A percentile compares a stretch with the other conserved stretches of the same genome.
phyloP scores from a whole-genome alignment of 2,329 filamentous ascomycete species.

The Zalaria obscura region DNA sequence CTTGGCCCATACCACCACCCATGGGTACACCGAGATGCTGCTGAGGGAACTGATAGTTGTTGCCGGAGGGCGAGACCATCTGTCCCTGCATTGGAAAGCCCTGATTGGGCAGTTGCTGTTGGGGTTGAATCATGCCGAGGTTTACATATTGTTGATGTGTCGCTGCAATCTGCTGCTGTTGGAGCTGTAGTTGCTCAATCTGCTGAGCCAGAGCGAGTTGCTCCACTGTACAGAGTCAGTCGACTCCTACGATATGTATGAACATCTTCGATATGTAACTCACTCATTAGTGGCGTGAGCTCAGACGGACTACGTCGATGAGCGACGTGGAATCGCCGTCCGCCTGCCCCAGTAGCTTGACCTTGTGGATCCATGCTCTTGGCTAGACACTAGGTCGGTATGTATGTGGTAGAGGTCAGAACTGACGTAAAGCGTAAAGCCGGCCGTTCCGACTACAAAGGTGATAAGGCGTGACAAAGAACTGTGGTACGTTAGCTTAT shows the following conservation, averaged over 20 bases:
- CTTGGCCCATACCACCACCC: conserved; percentile 58
- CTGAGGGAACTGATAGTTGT: conserved; percentile 78
- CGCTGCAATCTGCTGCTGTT: conserved; percentile 93
- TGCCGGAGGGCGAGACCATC: conserved; percentile 49
- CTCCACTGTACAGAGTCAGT: conserved; percentile 52
- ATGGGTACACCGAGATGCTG: conserved; percentile 55
- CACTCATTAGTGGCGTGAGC: conserved; percentile 94
- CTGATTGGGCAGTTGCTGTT: conserved; percentile 61
- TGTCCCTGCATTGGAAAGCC: conserved; percentile 66
- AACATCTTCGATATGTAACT: conserved; percentile 29
- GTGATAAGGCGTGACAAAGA: conserved; percentile 1
- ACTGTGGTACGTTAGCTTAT: background rate
- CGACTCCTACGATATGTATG: background rate
- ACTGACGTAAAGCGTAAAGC: conserved; percentile 1
- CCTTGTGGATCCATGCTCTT: conserved; percentile 34
- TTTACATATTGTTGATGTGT: conserved; percentile 96
- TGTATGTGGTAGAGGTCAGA: conserved; percentile 1
- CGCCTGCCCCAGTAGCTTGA: conserved; percentile 52
- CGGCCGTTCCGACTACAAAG: conserved; percentile 1
- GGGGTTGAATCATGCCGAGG: conserved; percentile 84
- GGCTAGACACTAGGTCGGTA: background rate
- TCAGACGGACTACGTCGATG: conserved; percentile 95
- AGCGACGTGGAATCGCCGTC: conserved; percentile 89
- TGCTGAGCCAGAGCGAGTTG: conserved; percentile 96
- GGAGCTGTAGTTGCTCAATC: conserved; percentile 91